Base-by-base conservation (phyloP, 192 early-diverging fungal genomes). In the Chytriomyces sp. region DNA sequence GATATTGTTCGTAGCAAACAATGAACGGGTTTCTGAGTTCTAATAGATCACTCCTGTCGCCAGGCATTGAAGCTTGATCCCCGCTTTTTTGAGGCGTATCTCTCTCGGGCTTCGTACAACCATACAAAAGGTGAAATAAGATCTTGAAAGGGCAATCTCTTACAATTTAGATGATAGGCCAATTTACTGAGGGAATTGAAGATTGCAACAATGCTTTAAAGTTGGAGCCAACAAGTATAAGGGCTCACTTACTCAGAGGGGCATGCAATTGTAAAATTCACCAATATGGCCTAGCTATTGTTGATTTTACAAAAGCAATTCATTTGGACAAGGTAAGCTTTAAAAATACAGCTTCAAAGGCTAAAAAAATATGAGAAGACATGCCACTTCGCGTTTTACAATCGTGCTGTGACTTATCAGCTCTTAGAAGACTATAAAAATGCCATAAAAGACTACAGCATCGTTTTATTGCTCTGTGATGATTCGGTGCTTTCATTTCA, bases 401-500 rank as follows among this genome's bases (percentile, higher is more conserved):
- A 86, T 63, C 68, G 85, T 52, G 85, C 85, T 0, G 80, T 86
- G 7, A 81, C 85, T 2, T 82, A 81, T 39, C 78, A 86, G 59
- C 69, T 80, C 2, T 37, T 80, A n/a, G 72, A 77, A 14, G 85
- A 84, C 40, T 62, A 72, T 52, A 64, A 81, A 28, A 81, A 67
- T 52, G 85, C 85, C 12, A 81, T 86, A 7, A 83, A 79, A 53
- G 85, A 86, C 59, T 84, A 86, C 67, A 86, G 85, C 61, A 86
- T 84, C 52, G 81, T 80, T 5, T 52, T 86, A 44, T 67, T 86
- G 26, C 59, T 86, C 4, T 59, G 49, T 58, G 78, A 82, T 54
- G 80, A 84, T 39, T 82, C 79, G 44, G 84, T 85, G 77, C 5
- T 61, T 26, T 39, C 32, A 10, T n/a, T 68, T 68, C 14, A 1